Evolutionary conservation across 495 filamentous ascomycete species (phyloP), one percentile per base, ranked within the genome.

Genomic region (Penicillium silybi): DNA sequence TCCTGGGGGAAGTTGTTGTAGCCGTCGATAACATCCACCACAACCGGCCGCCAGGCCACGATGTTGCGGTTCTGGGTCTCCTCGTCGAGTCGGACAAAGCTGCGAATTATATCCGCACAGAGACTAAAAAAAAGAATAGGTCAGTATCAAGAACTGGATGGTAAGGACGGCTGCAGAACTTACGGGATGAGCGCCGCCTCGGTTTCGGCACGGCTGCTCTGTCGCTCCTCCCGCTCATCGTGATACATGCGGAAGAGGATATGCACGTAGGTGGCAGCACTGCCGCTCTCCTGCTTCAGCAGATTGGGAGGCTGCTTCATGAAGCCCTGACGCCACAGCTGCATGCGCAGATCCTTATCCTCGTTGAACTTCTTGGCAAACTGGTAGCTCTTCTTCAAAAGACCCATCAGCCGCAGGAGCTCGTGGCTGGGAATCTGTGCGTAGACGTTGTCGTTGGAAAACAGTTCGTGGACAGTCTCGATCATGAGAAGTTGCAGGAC

Each of bases 261-360:
- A 49, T 84, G 84, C 22, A 97, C 88, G 59, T 97, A 99, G 1
- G 95, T 96, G 0, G 88, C 85, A 10, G 93, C 93, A 61, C 85
- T 88, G 39, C 93, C 92, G 51, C 82, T 88, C 69, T 99, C 93
- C 68, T 99, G 93, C 73, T 99, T 99, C 22, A 99, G 80, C n/a
- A 99, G 71, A 63, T 99, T 99, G 4, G 93, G 93, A 27, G 95
- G 95, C 65, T 97, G 92, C 71, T 96, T 97, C 93, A 99, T 99
- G 80, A 97, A 99, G 6, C 93, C 93, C 62, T 99, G 95, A 20
- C 89, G 77, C 91, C 92, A 97, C 8, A 99, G 75, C 34, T 90
- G 82, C 84, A 95, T 95, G 17, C 93, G 83, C 23, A 99, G 76
- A 53, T 97, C 95, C 66, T 96, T 95, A 72, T 99, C 91, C 52